A percentile compares a stretch with the other conserved stretches of the same genome.
phyloP scores from a whole-genome alignment of 2,329 filamentous ascomycete genomes.

The Hymenoscyphus linearis region DNA sequence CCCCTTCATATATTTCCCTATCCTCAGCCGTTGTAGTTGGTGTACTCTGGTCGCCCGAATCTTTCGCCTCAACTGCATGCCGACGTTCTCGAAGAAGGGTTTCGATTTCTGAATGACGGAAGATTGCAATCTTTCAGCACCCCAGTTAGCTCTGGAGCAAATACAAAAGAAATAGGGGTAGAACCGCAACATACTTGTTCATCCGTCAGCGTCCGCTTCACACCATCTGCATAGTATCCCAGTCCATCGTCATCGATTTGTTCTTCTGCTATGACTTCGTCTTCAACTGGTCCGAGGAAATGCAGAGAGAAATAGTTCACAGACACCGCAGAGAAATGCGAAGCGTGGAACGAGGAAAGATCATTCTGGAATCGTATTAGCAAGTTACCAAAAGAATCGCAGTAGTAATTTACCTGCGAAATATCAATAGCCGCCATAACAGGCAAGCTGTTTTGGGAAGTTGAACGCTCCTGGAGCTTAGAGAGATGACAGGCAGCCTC shows the following conservation, averaged over 20 bases:
- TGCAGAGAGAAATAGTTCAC: constrained; percentile 51
- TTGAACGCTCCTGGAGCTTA: not conserved
- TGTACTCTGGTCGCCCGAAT: constrained; percentile 4
- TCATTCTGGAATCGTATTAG: constrained; percentile 24
- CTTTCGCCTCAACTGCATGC: constrained; percentile 23
- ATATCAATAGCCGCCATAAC: constrained; percentile 33
- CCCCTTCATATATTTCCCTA: constrained; percentile 7
- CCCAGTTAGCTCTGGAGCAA: not conserved
- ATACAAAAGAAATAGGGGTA: not conserved
- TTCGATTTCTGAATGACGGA: constrained; percentile 83
- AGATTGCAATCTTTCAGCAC: constrained; percentile 66
- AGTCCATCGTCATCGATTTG: constrained; percentile 56
- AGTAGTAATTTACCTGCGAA: constrained; percentile 33
- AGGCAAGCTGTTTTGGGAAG: not conserved
- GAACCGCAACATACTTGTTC: constrained; percentile 43
- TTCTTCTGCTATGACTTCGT: constrained; percentile 38
- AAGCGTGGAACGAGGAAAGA: constrained; percentile 25
- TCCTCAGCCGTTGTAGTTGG: constrained; percentile 8
- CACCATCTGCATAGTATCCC: constrained; percentile 81
- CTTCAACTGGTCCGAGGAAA: constrained; percentile 43
- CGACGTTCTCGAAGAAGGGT: constrained; percentile 53
- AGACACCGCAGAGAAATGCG: constrained; percentile 25
- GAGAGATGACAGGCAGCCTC: not conserved
- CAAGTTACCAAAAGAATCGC: not conserved
- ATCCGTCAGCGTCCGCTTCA: constrained; percentile 84